phyloP scores from a whole-genome alignment of 2,329 filamentous ascomycete species.

The Thielaviopsis populi region DNA sequence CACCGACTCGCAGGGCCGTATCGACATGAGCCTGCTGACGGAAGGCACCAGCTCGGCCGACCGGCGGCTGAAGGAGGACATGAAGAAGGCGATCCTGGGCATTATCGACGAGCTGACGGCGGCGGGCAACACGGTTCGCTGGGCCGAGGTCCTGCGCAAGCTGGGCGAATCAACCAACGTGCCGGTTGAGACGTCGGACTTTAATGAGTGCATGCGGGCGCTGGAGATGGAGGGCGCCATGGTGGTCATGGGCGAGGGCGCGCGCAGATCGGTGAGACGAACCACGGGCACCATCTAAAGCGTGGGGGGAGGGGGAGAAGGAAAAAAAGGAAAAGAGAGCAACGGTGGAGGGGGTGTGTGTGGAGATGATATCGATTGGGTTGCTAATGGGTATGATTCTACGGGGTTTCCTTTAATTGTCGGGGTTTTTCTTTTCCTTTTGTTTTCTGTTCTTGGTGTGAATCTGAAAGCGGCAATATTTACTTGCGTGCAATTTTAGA shows the following conservation, averaged over 20 bases:
- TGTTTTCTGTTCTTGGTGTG: neutral
- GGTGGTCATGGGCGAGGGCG: slow-evolving; percentile 69
- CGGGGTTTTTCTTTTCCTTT: neutral
- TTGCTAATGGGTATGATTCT: neutral
- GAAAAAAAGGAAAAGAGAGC: neutral
- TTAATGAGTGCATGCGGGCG: slow-evolving; percentile 62
- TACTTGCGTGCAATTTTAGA: neutral
- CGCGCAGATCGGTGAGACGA: slow-evolving; percentile 52
- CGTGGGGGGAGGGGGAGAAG: too few species aligned
- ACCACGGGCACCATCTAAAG: slow-evolving; percentile 8
- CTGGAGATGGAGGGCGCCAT: slow-evolving; percentile 76
- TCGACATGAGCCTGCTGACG: slow-evolving; percentile 90
- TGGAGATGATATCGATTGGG: neutral
- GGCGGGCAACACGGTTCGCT: slow-evolving; percentile 52
- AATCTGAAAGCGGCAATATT: neutral
- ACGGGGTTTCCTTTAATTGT: neutral
- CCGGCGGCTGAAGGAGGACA: slow-evolving; percentile 61
- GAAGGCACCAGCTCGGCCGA: slow-evolving; percentile 90
- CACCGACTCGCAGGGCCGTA: slow-evolving; percentile 83
- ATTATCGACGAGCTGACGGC: slow-evolving; percentile 66
- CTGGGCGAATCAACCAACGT: slow-evolving; percentile 57
- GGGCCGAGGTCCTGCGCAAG: slow-evolving; percentile 60
- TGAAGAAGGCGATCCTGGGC: slow-evolving; percentile 56
- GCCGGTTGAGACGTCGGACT: slow-evolving; percentile 62
- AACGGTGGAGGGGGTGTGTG: neutral